Conservation (phyloP, 257 asterid genomes). For the Jasminum sambac region DNA sequence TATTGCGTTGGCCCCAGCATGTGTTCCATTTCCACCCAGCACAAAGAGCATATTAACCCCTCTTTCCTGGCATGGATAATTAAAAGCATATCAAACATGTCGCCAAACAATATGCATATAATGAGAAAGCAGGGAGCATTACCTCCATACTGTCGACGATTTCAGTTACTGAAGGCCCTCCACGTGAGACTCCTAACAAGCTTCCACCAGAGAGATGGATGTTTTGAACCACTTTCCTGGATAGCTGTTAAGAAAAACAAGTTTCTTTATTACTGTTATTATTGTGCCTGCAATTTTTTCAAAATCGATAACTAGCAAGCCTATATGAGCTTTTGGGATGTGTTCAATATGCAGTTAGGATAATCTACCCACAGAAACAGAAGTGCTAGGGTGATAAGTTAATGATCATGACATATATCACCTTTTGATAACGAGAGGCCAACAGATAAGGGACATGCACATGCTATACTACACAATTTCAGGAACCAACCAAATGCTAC, state of each 20-base stretch:
- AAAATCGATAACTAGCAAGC: conserved; percentile 6
- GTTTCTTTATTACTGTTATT: conserved; percentile 3
- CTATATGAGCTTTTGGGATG: conserved; percentile 16
- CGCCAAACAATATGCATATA: conserved; percentile 1
- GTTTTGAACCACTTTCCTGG: conserved; percentile 88
- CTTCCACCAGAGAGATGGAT: conserved; percentile 98
- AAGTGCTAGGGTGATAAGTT: conserved; percentile 12
- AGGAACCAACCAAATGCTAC: background rate
- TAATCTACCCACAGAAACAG: background rate
- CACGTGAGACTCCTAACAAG: conserved; percentile 96
- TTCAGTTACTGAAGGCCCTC: conserved; percentile 78
- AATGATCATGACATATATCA: conserved; percentile 2
- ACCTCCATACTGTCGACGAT: conserved; percentile 94
- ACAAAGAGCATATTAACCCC: conserved; percentile 94
- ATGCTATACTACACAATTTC: background rate
- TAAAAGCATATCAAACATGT: conserved; percentile 20
- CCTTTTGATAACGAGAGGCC: background rate
- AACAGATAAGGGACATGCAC: background rate
- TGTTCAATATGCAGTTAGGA: conserved; percentile 14
- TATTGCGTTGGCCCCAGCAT: conserved; percentile 97
- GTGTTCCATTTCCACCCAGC: conserved; percentile 98
- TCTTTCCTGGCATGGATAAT: conserved; percentile 60
- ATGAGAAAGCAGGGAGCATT: conserved; percentile 18
- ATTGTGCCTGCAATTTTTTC: background rate
- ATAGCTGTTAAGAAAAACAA: conserved; percentile 46